Evolutionary conservation across 2,329 filamentous ascomycete genomes (phyloP).

Genomic region (Hymenoscyphus scutula): DNA sequence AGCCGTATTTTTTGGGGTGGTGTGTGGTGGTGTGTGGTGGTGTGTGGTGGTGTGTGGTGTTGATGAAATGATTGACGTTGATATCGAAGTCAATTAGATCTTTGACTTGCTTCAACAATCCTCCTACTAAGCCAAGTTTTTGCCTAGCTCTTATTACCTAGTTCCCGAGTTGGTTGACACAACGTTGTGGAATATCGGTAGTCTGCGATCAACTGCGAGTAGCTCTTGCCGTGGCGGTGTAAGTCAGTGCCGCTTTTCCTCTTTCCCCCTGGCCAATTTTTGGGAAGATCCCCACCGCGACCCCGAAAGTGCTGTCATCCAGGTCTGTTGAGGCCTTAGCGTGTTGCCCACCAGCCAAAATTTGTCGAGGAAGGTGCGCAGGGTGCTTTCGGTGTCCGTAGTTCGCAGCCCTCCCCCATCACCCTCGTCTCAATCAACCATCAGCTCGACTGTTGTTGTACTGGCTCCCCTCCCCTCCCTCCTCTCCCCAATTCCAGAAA

Average conservation of each 20-base stretch:
- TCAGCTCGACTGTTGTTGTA: constrained; percentile 12
- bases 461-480: neutral
- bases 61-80: neutral
- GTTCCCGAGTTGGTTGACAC: neutral
- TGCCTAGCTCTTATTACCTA: neutral
- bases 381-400: constrained; percentile 9
- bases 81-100: neutral
- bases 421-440: neutral
- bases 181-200: neutral
- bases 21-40: too few species aligned
- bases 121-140: neutral
- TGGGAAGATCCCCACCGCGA: neutral
- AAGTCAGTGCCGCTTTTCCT: neutral
- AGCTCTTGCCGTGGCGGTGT: neutral
- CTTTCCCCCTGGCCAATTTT: neutral
- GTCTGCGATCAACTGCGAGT: neutral
- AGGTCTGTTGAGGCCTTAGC: neutral
- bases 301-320: constrained; percentile 3
- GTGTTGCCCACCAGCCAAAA: neutral
- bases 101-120: neutral
- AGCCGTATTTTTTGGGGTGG: too few species aligned
- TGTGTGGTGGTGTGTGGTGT: too few species aligned
- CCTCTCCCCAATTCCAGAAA: neutral
- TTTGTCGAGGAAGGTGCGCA: constrained; percentile 6
- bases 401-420: neutral